Conservation (phyloP, 495 filamentous ascomycete species). For the Aspergillus sclerotioniger region DNA sequence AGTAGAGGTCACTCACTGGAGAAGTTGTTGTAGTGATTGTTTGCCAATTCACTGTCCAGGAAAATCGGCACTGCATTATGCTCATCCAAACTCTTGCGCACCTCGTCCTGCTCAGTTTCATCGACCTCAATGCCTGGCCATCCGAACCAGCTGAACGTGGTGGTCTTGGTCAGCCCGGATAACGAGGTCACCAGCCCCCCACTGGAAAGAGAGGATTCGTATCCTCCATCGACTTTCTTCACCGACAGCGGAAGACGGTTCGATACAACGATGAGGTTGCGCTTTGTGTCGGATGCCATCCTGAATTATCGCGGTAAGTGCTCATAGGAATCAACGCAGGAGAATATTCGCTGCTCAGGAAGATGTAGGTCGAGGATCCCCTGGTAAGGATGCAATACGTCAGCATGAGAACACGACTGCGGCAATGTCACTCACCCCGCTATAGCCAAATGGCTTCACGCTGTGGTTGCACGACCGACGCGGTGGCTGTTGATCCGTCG, state of each 20-base stretch:
- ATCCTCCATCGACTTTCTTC: slow-evolving; percentile 75
- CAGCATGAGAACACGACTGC: neutral
- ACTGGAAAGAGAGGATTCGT: slow-evolving; percentile 78
- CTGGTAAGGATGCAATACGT: neutral
- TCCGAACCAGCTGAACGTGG: slow-evolving; percentile 88
- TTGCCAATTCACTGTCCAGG: slow-evolving; percentile 51
- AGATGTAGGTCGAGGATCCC: no score
- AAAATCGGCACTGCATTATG: slow-evolving; percentile 56
- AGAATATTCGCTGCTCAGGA: no score
- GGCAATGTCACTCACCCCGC: no score
- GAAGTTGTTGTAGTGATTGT: slow-evolving; percentile 61
- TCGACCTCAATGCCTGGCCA: slow-evolving; percentile 76
- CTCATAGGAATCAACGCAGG: no score
- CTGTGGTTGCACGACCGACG: no score
- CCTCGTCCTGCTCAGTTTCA: slow-evolving; percentile 40
- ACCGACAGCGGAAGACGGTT: slow-evolving; percentile 89
- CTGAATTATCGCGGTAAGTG: no score
- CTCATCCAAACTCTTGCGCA: slow-evolving; percentile 42
- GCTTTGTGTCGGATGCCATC: slow-evolving; percentile 5
- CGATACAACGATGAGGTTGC: slow-evolving; percentile 72
- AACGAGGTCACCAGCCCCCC: slow-evolving; percentile 86
- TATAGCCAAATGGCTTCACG: no score
- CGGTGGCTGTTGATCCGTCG: no score
- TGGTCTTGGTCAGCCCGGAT: slow-evolving; percentile 79
- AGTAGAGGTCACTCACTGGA: slow-evolving; percentile 38